phyloP scores from a whole-genome alignment of 1,284 basidiomycete species.

The Thecaphora thlaspeos region DNA sequence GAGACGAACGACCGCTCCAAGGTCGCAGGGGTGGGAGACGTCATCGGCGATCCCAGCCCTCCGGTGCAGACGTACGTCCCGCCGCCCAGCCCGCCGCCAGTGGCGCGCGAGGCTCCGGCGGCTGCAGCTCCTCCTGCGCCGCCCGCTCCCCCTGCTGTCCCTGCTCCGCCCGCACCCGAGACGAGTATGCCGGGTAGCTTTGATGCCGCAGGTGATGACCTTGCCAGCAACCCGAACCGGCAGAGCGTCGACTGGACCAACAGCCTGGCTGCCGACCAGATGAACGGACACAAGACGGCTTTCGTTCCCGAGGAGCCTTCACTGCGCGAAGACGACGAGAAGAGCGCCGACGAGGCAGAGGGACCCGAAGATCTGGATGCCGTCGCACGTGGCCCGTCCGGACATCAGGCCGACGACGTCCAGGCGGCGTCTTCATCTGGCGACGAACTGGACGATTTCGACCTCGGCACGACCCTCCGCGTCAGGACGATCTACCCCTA shows the following conservation, averaged over 20 bases:
- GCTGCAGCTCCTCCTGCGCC: constrained; percentile 12
- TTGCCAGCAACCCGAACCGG: constrained; percentile 63
- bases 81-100: constrained; percentile 41
- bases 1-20: constrained; percentile 81
- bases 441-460: constrained; percentile 69
- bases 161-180: constrained; percentile 41
- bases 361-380: constrained; percentile 28
- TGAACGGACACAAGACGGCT: constrained; percentile 53
- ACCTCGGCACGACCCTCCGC: constrained; percentile 65
- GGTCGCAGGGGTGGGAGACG: constrained; percentile 69
- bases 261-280: constrained; percentile 74
- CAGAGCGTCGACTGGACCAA: constrained; percentile 90
- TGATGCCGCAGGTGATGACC: constrained; percentile 50
- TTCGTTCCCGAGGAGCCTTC: constrained; percentile 64
- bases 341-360: constrained; percentile 53
- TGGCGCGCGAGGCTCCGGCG: constrained; percentile 17
- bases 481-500: constrained; percentile 69
- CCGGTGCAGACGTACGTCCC: constrained; percentile 63
- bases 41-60: constrained; percentile 72
- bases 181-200: constrained; percentile 19
- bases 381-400: not conserved
- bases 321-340: constrained; percentile 65
- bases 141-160: constrained; percentile 59
- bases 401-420: constrained; percentile 6
- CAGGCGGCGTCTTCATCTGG: constrained; percentile 5